A percentile compares a stretch with the other conserved stretches of the same genome.
phyloP scores from a whole-genome alignment of 176 grass and related monocot genomes.

The Zoysia pacifica region DNA sequence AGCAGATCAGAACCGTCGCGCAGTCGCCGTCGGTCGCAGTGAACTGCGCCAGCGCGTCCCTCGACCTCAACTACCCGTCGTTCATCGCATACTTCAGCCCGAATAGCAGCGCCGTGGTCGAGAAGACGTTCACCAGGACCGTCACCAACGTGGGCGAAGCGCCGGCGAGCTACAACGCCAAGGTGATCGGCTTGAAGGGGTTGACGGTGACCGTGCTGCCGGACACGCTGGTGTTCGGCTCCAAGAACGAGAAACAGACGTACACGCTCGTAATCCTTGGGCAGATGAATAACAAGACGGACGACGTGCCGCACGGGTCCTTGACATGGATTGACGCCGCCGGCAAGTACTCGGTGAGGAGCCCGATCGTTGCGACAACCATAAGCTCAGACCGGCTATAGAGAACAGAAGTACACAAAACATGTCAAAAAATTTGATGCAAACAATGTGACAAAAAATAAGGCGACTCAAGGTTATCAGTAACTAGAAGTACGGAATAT shows the following conservation, averaged over 20 bases:
- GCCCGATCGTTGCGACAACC: constrained; percentile 71
- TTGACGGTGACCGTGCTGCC: constrained; percentile 52
- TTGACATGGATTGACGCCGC: constrained; percentile 74
- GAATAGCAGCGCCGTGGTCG: background rate
- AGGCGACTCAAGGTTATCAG: background rate
- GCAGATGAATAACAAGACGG: constrained; percentile 39
- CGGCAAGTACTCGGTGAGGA: constrained; percentile 75
- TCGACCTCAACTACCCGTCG: constrained; percentile 87
- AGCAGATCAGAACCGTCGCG: constrained; percentile 66
- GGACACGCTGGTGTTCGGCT: constrained; percentile 39
- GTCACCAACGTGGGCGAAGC: constrained; percentile 66
- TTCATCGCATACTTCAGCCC: constrained; percentile 66
- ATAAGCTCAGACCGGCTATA: constrained; percentile 38
- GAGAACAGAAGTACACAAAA: background rate
- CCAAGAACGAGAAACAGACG: constrained; percentile 63
- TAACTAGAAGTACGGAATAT: background rate
- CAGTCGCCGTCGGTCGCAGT: constrained; percentile 25
- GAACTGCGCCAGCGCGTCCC: constrained; percentile 51
- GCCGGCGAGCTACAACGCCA: constrained; percentile 53
- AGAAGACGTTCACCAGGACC: constrained; percentile 51
- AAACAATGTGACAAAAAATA: background rate
- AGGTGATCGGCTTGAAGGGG: constrained; percentile 47
- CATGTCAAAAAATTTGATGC: background rate
- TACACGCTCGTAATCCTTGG: constrained; percentile 62
- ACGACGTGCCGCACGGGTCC: constrained; percentile 57